These are phyloP conservation scores for Cercis canadensis DNA, from an alignment of 306 rosid genomes.

Conservation along the genomic window DNA sequence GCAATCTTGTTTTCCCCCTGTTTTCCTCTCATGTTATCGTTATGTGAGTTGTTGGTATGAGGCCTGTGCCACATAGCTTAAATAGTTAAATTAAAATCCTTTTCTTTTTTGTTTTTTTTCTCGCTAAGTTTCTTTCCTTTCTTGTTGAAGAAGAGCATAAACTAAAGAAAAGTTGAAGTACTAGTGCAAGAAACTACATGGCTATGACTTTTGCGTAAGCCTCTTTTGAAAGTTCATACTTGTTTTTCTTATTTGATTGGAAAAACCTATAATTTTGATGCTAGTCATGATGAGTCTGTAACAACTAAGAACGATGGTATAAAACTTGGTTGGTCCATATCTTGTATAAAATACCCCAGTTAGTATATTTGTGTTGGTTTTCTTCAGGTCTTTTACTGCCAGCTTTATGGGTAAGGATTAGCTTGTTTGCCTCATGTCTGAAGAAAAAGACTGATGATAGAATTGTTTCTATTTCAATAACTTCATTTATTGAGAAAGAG, in stretches of 20 bases:
- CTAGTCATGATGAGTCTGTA: background rate
- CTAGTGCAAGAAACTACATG: too few relatives aligned
- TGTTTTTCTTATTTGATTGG: background rate
- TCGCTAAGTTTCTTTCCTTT: too few relatives aligned
- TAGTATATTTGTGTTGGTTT: background rate
- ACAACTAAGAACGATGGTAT: conserved; percentile 7
- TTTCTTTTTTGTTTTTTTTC: too few relatives aligned
- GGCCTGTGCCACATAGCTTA: background rate
- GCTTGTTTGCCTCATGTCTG: background rate
- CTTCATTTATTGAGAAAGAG: too few relatives aligned
- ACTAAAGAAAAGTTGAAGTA: too few relatives aligned
- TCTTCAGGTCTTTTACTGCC: background rate
- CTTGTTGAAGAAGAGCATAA: too few relatives aligned
- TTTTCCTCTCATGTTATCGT: background rate
- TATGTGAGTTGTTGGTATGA: too few relatives aligned
- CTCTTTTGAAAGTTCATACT: background rate
- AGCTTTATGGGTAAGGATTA: background rate
- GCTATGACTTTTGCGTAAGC: background rate
- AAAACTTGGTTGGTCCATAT: conserved; percentile 9
- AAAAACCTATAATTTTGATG: background rate
- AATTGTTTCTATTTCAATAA: background rate
- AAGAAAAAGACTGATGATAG: background rate
- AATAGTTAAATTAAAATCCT: background rate
- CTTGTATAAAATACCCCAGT: conserved; percentile 1
- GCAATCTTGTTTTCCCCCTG: background rate